Conservation (phyloP, 805 yeast species). For the Hemisphaericaspora nanyangensis region DNA sequence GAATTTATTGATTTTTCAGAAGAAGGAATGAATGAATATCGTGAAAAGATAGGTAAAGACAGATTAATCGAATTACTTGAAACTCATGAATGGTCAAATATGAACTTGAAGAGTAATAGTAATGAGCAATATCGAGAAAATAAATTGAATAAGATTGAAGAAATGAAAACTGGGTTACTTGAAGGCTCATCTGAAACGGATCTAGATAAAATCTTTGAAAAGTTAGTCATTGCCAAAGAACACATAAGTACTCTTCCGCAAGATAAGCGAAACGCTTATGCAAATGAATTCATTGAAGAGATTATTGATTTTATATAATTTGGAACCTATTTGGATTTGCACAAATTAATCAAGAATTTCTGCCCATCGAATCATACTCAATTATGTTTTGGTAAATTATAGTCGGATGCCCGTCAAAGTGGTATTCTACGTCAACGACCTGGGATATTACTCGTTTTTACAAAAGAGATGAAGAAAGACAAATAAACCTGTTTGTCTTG, state of each 20-base stretch:
- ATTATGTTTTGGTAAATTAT: no score
- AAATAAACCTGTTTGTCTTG: no score
- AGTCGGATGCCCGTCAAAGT: no score
- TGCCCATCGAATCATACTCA: no score
- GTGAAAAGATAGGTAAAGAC: conserved; percentile 40
- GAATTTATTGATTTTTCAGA: conserved; percentile 38
- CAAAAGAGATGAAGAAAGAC: no score
- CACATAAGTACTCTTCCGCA: conserved; percentile 20
- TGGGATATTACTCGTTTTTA: no score
- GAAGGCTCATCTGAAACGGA: no score
- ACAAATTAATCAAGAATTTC: no score
- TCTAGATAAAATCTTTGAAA: conserved; percentile 27
- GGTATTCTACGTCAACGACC: no score
- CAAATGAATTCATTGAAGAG: conserved; percentile 34
- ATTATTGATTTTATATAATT: conserved; percentile 33
- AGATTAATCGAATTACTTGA: conserved; percentile 46
- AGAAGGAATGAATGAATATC: conserved; percentile 36
- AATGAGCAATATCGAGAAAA: conserved; percentile 15
- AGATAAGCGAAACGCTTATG: conserved; percentile 28
- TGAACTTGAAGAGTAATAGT: conserved; percentile 10
- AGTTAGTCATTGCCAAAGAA: conserved; percentile 33
- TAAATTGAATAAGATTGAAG: conserved; percentile 17
- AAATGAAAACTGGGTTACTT: conserved; percentile 27
- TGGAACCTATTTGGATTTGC: no score
- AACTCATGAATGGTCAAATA: conserved; percentile 44